Evolutionary conservation across 2,329 filamentous ascomycete species (phyloP).

Genomic region (Furcasterigmium furcatum): DNA sequence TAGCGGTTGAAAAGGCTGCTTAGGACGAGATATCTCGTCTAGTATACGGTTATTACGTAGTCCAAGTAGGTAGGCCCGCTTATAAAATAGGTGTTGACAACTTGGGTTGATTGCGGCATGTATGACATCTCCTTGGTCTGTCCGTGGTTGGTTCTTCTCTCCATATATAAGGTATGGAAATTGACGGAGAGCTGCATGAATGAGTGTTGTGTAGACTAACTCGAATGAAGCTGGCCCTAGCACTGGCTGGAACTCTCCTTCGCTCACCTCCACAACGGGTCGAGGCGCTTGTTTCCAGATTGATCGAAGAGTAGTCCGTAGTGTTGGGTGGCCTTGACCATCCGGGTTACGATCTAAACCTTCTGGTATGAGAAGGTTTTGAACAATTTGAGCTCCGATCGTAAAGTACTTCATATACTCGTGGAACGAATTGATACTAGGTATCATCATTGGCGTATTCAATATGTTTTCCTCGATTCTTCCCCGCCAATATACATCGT

Average conservation of each 20-base stretch:
- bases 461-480: slow-evolving; percentile 1
- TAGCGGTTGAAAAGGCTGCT: slow-evolving; percentile 1
- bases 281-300: slow-evolving; percentile 4
- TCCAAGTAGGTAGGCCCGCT: slow-evolving; percentile 9
- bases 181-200: slow-evolving; percentile 10
- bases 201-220: slow-evolving; percentile 8
- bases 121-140: slow-evolving; percentile 2
- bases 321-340: neutral
- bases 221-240: slow-evolving; percentile 9
- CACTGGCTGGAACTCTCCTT: slow-evolving; percentile 9
- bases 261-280: slow-evolving; percentile 10
- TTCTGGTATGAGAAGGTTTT: slow-evolving; percentile 1
- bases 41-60: slow-evolving; percentile 2
- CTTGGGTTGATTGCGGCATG: neutral
- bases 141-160: slow-evolving; percentile 4
- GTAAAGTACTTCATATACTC: slow-evolving; percentile 4
- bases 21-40: neutral
- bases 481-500: neutral
- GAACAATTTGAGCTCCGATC: slow-evolving; percentile 2
- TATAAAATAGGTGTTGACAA: slow-evolving; percentile 6
- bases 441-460: slow-evolving; percentile 1
- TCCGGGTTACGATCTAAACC: neutral
- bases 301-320: slow-evolving; percentile 1
- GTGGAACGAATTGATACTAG: slow-evolving; percentile 4
- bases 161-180: slow-evolving; percentile 9